Evolutionary conservation across 164 flowering plant genomes (phyloP).

Genomic region (Stephania yunnanensis): DNA sequence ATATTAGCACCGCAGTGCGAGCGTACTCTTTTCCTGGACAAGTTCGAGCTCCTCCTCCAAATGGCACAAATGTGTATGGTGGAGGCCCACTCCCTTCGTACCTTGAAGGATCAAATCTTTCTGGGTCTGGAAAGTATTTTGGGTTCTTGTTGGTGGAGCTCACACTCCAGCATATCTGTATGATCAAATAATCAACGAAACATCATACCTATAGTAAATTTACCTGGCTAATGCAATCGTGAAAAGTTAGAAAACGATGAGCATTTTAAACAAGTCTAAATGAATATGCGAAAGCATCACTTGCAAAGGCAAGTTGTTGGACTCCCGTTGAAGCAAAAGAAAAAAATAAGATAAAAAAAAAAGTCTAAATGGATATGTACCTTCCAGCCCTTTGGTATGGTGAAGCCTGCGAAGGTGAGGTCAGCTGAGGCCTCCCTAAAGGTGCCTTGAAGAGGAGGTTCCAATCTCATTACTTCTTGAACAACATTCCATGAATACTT

Average conservation of each 20-base stretch:
- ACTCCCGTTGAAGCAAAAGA: too few species aligned
- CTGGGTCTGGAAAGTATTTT: constrained; percentile 14
- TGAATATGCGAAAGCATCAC: too few species aligned
- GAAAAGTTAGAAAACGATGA: too few species aligned
- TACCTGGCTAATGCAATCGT: too few species aligned
- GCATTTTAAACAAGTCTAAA: too few species aligned
- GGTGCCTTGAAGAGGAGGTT: constrained; percentile 12
- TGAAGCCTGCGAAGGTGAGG: constrained; percentile 17
- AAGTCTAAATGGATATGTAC: background rate
- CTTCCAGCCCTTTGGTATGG: constrained; percentile 24
- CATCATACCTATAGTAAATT: too few species aligned
- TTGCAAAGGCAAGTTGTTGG: too few species aligned
- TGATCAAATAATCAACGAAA: background rate
- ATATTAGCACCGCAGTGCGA: constrained; percentile 1
- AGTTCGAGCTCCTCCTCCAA: constrained; percentile 20
- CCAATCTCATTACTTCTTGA: constrained; percentile 14
- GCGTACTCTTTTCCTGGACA: constrained; percentile 9
- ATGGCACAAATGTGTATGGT: constrained; percentile 17
- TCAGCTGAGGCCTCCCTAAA: constrained; percentile 17
- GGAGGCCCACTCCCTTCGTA: constrained; percentile 11
- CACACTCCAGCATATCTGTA: constrained; percentile 10
- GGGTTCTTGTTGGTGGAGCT: constrained; percentile 14
- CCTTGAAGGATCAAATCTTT: constrained; percentile 19
- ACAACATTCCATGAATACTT: constrained; percentile 22
- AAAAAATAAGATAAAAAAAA: too few species aligned